A percentile compares a stretch with the other conserved stretches of the same genome.
Conservation (phyloP, 2,329 filamentous ascomycete species). For the Paecilomyces dactylethromorphus region DNA sequence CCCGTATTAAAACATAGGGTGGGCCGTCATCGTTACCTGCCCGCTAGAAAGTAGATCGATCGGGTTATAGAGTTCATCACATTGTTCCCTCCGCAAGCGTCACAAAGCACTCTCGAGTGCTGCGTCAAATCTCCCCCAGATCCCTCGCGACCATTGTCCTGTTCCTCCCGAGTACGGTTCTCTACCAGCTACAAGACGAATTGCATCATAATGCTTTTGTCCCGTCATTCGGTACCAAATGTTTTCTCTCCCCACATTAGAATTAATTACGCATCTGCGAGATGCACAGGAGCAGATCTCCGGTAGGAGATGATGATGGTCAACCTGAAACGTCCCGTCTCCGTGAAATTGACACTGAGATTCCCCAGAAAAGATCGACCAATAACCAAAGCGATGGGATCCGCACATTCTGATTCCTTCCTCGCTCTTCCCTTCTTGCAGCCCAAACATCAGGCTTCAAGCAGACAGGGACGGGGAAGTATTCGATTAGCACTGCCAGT, state of each 20-base stretch:
- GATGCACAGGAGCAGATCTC: not conserved
- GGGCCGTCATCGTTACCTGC: not conserved
- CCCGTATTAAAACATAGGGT: not conserved
- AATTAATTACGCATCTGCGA: not conserved
- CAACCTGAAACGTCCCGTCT: not conserved
- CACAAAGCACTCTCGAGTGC: not conserved
- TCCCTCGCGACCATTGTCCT: too few relatives aligned
- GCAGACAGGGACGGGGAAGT: not conserved
- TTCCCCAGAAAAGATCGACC: constrained; percentile 1
- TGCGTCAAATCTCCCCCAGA: too few relatives aligned
- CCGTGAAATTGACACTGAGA: not conserved
- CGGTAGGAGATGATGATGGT: not conserved
- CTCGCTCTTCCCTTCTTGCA: not conserved
- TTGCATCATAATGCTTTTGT: not conserved
- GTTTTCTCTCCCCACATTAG: not conserved
- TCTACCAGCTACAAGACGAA: not conserved
- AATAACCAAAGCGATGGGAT: constrained; percentile 2
- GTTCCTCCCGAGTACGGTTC: not conserved
- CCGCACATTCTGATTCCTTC: not conserved
- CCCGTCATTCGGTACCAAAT: not conserved
- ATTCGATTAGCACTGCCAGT: not conserved
- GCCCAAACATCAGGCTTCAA: not conserved
- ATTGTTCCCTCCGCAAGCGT: not conserved
- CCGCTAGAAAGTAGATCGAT: not conserved
- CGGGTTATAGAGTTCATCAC: not conserved